Evolutionary conservation across 495 filamentous ascomycete species (phyloP), one percentile per base, ranked within the genome.

Genomic region (Glonium stellatum): DNA sequence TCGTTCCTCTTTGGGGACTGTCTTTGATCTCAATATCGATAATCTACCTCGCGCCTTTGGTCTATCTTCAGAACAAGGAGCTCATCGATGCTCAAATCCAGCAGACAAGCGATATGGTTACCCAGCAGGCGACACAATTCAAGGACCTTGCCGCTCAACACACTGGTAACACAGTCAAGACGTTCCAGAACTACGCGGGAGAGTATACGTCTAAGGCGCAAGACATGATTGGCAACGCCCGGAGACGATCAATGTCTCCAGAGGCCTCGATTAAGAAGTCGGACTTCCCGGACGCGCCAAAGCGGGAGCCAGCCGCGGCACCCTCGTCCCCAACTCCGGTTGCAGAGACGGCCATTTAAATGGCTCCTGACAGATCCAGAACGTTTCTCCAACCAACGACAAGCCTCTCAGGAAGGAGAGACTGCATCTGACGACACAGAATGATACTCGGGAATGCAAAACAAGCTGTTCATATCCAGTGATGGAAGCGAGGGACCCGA

Each of bases 31-130:
- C 79, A 59, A 87, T 87, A 50, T 84, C 85, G 44, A 76, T 87
- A 62, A 73, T 84, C 67, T 99, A 96, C 80, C 78, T 96, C 63
- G 85, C 76, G n/a, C 93, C 93, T 39, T 81, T 97, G 57, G 72
- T 95, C 74, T 97, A 97, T 78, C 85, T 89, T 68, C 84, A 82
- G 76, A 97, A 99, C 84, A 85, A 89, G 72, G 90, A 96, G 73
- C 71, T 92, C 62, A 96, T 99, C 69, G 93, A 99, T 72, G 76
- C 81, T 59, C 89, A 97, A 66, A 76, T 99, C 58, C 74, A 80
- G 67, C 82, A 88, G 62, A 82, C 79, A 47, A 78, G 83, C 66
- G 76, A 88, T n/a, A 72, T 92, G 53, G 74, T 93, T 70, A 86
- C 82, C 74, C 78, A 84, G 64, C 92, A 99, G 76, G 87, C 92